Percentiles rank a stretch among this genome's conserved stretches.
These are phyloP conservation scores for Alternaria triticimaculans DNA, from an alignment of 2,329 filamentous ascomycete species.

Conservation along the genomic window DNA sequence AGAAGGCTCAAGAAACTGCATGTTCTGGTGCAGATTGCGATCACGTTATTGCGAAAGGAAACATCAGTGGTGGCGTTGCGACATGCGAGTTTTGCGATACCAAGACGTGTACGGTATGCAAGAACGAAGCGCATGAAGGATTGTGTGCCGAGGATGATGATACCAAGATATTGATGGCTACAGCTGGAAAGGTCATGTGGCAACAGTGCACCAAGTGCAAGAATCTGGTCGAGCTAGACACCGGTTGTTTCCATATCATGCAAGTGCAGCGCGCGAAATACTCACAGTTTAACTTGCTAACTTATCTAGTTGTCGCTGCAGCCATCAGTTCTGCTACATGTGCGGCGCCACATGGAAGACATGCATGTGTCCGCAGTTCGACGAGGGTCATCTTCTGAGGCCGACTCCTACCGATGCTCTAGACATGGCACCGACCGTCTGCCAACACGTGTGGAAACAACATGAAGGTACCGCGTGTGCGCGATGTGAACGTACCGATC, in stretches of 20 bases:
- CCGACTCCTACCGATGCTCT: slow-evolving; percentile 1
- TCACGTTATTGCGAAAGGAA: background rate
- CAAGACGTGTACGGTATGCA: background rate
- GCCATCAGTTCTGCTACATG: slow-evolving; percentile 28
- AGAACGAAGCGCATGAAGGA: background rate
- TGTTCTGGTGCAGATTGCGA: background rate
- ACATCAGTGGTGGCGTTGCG: background rate
- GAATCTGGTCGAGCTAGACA: slow-evolving; percentile 25
- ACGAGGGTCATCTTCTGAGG: slow-evolving; percentile 15
- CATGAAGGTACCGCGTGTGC: background rate
- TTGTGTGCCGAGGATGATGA: slow-evolving; percentile 21
- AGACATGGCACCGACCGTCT: background rate
- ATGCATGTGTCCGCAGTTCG: slow-evolving; percentile 17
- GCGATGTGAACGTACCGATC: background rate
- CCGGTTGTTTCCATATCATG: slow-evolving; percentile 31
- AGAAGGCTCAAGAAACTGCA: background rate
- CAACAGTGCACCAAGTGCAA: slow-evolving; percentile 24
- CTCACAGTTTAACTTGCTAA: background rate
- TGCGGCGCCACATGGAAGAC: slow-evolving; percentile 23
- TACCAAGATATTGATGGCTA: slow-evolving; percentile 22
- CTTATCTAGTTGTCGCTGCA: slow-evolving; percentile 16
- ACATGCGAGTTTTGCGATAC: background rate
- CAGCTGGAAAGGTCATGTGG: slow-evolving; percentile 21
- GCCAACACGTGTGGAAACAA: background rate
- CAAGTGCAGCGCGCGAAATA: background rate